Conservation (phyloP, 768 basidiomycete species). For the Mycena sanguinolenta region DNA sequence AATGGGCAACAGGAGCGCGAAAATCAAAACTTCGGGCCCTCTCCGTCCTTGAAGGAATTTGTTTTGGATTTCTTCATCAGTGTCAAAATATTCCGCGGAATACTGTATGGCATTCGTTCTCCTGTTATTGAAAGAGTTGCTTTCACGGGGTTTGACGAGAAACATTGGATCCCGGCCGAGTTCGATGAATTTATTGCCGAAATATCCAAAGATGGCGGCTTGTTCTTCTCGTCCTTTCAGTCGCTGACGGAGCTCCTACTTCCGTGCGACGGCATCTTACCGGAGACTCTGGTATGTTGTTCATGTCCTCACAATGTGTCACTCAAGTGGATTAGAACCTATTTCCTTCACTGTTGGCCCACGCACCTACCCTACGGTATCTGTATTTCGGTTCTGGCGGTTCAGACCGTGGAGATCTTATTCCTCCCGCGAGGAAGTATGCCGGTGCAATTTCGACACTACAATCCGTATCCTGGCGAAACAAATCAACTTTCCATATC, state of each 20-base stretch:
- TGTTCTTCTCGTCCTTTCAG: conserved; percentile 5
- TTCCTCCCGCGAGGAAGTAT: neutral
- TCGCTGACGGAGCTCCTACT: conserved; percentile 6
- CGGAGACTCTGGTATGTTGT: neutral
- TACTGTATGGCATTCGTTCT: neutral
- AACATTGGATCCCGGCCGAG: neutral
- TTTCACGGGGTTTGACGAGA: neutral
- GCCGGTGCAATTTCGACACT: neutral
- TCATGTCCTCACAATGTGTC: neutral
- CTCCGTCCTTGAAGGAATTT: neutral
- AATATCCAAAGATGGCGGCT: neutral
- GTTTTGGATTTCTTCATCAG: neutral
- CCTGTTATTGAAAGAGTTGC: neutral
- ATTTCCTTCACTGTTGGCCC: neutral
- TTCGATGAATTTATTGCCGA: neutral
- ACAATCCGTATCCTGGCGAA: conserved; percentile 3
- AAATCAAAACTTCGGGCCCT: neutral
- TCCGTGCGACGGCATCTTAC: conserved; percentile 10
- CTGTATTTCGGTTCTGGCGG: conserved; percentile 1
- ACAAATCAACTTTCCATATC: neutral
- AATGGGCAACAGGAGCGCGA: neutral
- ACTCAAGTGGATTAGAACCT: neutral
- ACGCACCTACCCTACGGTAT: neutral
- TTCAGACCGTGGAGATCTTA: neutral
- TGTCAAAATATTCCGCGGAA: neutral